These are phyloP conservation scores for Penicillium egyptiacum DNA, from an alignment of 495 filamentous ascomycete species.

Conservation along the genomic window DNA sequence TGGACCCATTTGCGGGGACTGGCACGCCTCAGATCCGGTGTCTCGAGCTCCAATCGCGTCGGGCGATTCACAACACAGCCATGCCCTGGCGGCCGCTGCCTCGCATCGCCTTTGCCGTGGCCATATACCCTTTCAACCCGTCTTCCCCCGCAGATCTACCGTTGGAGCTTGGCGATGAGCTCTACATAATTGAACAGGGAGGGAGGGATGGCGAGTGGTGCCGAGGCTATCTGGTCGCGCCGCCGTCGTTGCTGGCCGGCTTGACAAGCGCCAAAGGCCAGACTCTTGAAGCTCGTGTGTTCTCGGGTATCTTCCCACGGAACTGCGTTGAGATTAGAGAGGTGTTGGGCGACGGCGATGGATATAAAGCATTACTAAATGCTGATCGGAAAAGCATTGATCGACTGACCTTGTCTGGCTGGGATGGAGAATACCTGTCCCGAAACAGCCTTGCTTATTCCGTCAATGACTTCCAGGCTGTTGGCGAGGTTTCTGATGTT, in stretches of 20 bases:
- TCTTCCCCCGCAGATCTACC: constrained; percentile 89
- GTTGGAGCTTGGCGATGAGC: constrained; percentile 93
- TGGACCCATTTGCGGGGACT: constrained; percentile 20
- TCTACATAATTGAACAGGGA: constrained; percentile 98
- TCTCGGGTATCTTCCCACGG: constrained; percentile 93
- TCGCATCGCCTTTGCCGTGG: constrained; percentile 96
- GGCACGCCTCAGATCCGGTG: constrained; percentile 8
- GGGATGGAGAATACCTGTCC: constrained; percentile 22
- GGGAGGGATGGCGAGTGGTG: constrained; percentile 85
- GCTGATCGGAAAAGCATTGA: constrained; percentile 34
- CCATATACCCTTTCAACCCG: constrained; percentile 87
- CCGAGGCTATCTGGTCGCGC: constrained; percentile 90
- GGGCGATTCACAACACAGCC: constrained; percentile 24
- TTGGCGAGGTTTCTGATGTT: constrained; percentile 40
- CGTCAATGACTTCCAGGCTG: constrained; percentile 26
- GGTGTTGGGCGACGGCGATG: constrained; percentile 61
- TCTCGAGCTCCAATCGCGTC: constrained; percentile 16
- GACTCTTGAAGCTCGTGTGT: constrained; percentile 90
- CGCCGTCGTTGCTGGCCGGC: constrained; percentile 87
- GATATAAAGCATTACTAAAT: constrained; percentile 36
- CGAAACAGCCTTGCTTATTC: constrained; percentile 36
- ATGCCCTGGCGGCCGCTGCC: constrained; percentile 98
- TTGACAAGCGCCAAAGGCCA: constrained; percentile 90
- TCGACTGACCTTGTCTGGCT: constrained; percentile 20
- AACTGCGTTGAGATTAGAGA: constrained; percentile 87